Evolutionary conservation across 768 basidiomycete species (phyloP).

Genomic region (Leucosporidium yakuticum): DNA sequence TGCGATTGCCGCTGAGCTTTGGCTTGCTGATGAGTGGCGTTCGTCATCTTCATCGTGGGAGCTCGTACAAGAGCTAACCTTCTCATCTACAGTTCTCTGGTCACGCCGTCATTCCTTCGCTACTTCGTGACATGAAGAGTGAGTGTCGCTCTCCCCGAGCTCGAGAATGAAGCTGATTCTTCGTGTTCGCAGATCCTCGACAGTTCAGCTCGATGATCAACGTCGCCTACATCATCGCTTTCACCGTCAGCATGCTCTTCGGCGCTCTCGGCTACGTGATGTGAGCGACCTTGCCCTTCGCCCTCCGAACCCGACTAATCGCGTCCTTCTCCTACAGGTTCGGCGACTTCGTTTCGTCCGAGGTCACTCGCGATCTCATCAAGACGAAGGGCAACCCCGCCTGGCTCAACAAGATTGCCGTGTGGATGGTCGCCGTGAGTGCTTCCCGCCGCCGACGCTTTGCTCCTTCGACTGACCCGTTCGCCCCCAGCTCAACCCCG

Average conservation of each 20-base stretch:
- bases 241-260: slow-evolving; percentile 56
- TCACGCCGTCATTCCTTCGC: slow-evolving; percentile 82
- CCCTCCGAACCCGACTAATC: slow-evolving; percentile 12
- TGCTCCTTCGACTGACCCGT: not conserved
- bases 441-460: slow-evolving; percentile 54
- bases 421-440: slow-evolving; percentile 72
- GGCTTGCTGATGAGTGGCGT: slow-evolving; percentile 91
- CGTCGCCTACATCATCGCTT: slow-evolving; percentile 57
- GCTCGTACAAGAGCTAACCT: not conserved
- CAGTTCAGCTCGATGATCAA: slow-evolving; percentile 77
- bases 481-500: slow-evolving; percentile 26
- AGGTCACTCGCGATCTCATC: slow-evolving; percentile 76
- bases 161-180: not conserved
- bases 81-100: slow-evolving; percentile 63
- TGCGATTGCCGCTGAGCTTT: slow-evolving; percentile 68
- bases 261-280: slow-evolving; percentile 82
- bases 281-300: slow-evolving; percentile 51
- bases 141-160: not conserved
- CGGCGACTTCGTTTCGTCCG: slow-evolving; percentile 33
- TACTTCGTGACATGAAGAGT: slow-evolving; percentile 75
- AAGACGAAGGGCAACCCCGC: slow-evolving; percentile 65
- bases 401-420: slow-evolving; percentile 61
- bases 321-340: slow-evolving; percentile 23
- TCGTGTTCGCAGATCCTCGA: slow-evolving; percentile 58
- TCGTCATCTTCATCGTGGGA: slow-evolving; percentile 36